These are phyloP conservation scores for Fusarium sp. DNA, from an alignment of 2,329 filamentous ascomycete genomes.

Conservation along the genomic window DNA sequence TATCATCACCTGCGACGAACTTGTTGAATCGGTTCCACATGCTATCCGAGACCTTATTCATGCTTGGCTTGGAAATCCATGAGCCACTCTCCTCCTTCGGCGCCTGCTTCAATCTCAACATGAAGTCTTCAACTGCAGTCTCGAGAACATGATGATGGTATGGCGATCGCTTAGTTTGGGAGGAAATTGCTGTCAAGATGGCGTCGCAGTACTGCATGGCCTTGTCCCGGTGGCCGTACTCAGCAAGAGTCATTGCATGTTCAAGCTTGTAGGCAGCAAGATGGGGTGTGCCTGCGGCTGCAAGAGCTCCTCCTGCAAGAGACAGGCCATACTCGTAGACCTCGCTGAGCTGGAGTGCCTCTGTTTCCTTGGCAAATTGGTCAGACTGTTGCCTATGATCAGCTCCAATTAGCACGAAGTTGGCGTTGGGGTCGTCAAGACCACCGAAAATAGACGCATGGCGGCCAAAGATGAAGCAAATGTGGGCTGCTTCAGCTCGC, in stretches of 20 bases:
- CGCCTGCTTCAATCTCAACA: conserved; percentile 82
- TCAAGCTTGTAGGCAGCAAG: conserved; percentile 91
- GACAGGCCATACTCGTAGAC: conserved; percentile 91
- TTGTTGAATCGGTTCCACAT: conserved; percentile 95
- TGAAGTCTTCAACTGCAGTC: conserved; percentile 81
- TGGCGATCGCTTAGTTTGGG: conserved; percentile 83
- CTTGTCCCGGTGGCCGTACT: conserved; percentile 82
- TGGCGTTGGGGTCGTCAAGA: conserved; percentile 79
- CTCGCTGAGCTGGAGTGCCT: conserved; percentile 93
- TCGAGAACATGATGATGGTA: conserved; percentile 86
- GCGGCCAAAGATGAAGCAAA: conserved; percentile 90
- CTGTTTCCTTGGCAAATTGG: conserved; percentile 80
- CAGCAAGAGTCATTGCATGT: conserved; percentile 84
- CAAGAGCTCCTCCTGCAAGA: conserved; percentile 65
- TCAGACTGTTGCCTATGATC: conserved; percentile 78
- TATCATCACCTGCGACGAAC: conserved; percentile 92
- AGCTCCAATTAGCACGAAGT: conserved; percentile 85
- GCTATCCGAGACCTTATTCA: conserved; percentile 93
- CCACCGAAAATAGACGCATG: conserved; percentile 78
- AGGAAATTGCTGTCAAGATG: conserved; percentile 77
- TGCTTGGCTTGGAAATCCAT: conserved; percentile 94
- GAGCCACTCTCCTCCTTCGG: conserved; percentile 83
- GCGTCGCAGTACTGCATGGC: conserved; percentile 92
- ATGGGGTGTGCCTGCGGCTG: conserved; percentile 74
- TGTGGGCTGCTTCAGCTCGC: conserved; percentile 88